Conservation (phyloP, 495 filamentous ascomycete genomes). For the Penicillium taxi region DNA sequence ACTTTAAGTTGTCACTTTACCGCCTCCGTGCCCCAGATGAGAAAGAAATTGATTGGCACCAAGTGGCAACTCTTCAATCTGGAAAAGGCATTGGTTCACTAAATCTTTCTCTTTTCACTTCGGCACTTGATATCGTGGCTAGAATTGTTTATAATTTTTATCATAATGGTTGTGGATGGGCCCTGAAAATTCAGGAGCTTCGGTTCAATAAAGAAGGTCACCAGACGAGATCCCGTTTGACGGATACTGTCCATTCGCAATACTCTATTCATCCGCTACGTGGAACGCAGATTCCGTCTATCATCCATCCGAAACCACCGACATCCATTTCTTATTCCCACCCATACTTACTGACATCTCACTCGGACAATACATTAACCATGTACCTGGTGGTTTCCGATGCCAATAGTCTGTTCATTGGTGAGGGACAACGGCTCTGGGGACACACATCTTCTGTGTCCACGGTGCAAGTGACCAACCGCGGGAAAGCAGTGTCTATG, state of each 20-base stretch:
- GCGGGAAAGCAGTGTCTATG: constrained; percentile 87
- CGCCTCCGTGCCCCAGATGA: constrained; percentile 35
- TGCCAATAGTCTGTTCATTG: constrained; percentile 56
- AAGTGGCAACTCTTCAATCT: constrained; percentile 66
- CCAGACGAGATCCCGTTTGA: constrained; percentile 49
- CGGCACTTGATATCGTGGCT: constrained; percentile 53
- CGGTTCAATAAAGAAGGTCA: constrained; percentile 49
- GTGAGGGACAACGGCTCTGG: constrained; percentile 72
- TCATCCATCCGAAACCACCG: constrained; percentile 42
- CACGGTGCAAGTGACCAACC: constrained; percentile 73
- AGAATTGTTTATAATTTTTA: constrained; percentile 73
- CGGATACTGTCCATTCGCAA: constrained; percentile 39
- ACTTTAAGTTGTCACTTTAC: constrained; percentile 65
- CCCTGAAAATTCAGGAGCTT: constrained; percentile 82
- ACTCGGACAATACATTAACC: constrained; percentile 87
- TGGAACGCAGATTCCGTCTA: constrained; percentile 25
- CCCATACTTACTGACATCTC: constrained; percentile 82
- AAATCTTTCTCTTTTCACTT: constrained; percentile 65
- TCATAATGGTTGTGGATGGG: constrained; percentile 62
- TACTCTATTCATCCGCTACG: constrained; percentile 31
- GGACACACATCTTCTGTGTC: constrained; percentile 91
- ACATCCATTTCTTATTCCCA: constrained; percentile 80
- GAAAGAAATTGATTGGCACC: constrained; percentile 28
- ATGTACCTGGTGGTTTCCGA: constrained; percentile 78
- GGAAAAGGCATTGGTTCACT: constrained; percentile 72